These are phyloP conservation scores for Lodderomyces beijingensis DNA, from an alignment of 1,139 yeast species.

Conservation along the genomic window DNA sequence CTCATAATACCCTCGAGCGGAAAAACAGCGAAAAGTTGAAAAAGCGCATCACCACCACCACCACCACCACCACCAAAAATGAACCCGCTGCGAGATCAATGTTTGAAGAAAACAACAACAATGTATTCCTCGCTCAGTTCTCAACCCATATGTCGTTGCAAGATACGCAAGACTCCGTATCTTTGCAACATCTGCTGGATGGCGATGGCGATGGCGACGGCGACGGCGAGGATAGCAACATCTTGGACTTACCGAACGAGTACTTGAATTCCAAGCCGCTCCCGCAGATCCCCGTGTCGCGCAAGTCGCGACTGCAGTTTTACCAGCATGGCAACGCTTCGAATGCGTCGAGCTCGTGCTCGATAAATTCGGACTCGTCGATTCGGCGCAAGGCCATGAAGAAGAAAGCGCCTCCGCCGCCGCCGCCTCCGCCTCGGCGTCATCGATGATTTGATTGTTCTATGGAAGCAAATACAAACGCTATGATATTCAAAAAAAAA, in stretches of 20 bases:
- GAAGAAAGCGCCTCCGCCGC: constrained; percentile 43
- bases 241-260: constrained; percentile 34
- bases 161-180: constrained; percentile 3
- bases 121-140: constrained; percentile 17
- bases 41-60: not conserved
- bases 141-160: constrained; percentile 4
- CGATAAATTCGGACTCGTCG: constrained; percentile 19
- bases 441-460: constrained; percentile 1
- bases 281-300: constrained; percentile 13
- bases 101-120: constrained; percentile 18
- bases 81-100: too few relatives aligned
- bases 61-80: constrained; percentile 1
- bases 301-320: constrained; percentile 4
- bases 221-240: constrained; percentile 12
- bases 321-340: constrained; percentile 3
- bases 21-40: constrained; percentile 8
- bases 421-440: constrained; percentile 24
- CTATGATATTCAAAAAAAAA: not conserved
- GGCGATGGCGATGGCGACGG: constrained; percentile 2
- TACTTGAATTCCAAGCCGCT: constrained; percentile 21
- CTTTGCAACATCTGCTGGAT: not conserved
- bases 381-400: constrained; percentile 27
- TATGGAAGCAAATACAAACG: too few relatives aligned
- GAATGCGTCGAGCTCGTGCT: constrained; percentile 12
- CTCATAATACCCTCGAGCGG: constrained; percentile 21